phyloP scores from a whole-genome alignment of 345 rosid genomes.

The Brassica rapa region DNA sequence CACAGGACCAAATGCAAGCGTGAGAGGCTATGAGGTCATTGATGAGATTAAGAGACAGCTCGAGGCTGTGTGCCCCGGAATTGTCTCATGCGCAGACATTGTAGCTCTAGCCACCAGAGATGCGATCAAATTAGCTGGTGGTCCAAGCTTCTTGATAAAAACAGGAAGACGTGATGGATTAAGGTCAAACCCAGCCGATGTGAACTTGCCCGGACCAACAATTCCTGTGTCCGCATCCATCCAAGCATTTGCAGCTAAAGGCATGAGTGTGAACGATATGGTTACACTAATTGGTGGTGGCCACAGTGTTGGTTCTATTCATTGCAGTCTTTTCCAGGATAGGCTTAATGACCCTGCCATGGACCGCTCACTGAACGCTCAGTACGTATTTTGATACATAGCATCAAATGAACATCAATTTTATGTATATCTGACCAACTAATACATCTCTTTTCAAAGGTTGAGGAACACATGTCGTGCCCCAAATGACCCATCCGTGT shows the following conservation, averaged over 20 bases:
- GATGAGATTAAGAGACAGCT: slow-evolving; percentile 39
- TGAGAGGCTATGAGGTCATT: slow-evolving; percentile 41
- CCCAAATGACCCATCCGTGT: slow-evolving; percentile 50
- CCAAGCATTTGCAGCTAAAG: slow-evolving; percentile 43
- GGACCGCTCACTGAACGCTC: slow-evolving; percentile 49
- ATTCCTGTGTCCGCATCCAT: slow-evolving; percentile 43
- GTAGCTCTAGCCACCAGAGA: slow-evolving; percentile 67
- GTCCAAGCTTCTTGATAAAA: slow-evolving; percentile 50
- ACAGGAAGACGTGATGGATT: slow-evolving; percentile 71
- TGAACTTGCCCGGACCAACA: slow-evolving; percentile 63
- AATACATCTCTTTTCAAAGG: not conserved
- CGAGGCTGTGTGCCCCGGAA: slow-evolving; percentile 32
- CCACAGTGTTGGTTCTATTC: slow-evolving; percentile 68
- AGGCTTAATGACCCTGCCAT: slow-evolving; percentile 55
- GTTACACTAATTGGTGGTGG: slow-evolving; percentile 66
- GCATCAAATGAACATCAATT: not conserved
- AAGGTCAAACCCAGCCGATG: slow-evolving; percentile 46
- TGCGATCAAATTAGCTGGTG: slow-evolving; percentile 55
- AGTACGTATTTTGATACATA: slow-evolving; percentile 8
- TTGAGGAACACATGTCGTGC: slow-evolving; percentile 47
- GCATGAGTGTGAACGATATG: slow-evolving; percentile 56
- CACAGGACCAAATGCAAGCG: slow-evolving; percentile 41
- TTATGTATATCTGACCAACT: not conserved
- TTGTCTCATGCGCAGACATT: slow-evolving; percentile 44
- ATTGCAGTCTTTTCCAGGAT: slow-evolving; percentile 59